These are phyloP conservation scores for Penicillium hordei DNA, from an alignment of 2,329 filamentous ascomycete species.

Conservation along the genomic window DNA sequence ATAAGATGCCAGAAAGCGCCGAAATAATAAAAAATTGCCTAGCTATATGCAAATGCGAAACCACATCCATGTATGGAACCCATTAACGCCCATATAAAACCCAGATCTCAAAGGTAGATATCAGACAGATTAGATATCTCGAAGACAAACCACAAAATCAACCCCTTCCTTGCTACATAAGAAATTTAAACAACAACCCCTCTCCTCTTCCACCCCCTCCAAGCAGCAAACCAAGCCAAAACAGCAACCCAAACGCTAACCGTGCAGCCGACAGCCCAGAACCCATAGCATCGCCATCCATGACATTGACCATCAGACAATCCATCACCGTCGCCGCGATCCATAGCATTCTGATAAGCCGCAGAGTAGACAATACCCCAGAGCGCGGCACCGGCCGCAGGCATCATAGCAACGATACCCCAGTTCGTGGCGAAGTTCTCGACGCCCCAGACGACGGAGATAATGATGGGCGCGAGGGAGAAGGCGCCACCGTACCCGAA, in stretches of 20 bases:
- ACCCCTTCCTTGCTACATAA: no score
- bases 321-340: constrained; percentile 40
- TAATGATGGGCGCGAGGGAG: constrained; percentile 83
- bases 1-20: neutral
- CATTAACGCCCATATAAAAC: neutral
- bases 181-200: constrained; percentile 64
- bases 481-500: constrained; percentile 93
- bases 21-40: neutral
- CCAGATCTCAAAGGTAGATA: no score
- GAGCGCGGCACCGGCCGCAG: constrained; percentile 80
- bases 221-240: constrained; percentile 71
- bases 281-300: constrained; percentile 79
- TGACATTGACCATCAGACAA: constrained; percentile 66
- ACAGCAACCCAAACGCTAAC: constrained; percentile 76
- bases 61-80: neutral
- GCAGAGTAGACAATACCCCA: constrained; percentile 86
- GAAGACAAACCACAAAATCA: neutral
- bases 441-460: constrained; percentile 96
- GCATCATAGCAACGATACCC: constrained; percentile 90
- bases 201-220: constrained; percentile 78
- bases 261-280: constrained; percentile 75
- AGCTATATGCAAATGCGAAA: neutral
- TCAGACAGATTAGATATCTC: neutral
- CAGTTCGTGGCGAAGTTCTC: constrained; percentile 99
- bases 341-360: constrained; percentile 41